Percentiles rank a stretch among this genome's conserved stretches.
Conservation (phyloP, 2,329 filamentous ascomycete genomes). For the Ceratocystis destructans region DNA sequence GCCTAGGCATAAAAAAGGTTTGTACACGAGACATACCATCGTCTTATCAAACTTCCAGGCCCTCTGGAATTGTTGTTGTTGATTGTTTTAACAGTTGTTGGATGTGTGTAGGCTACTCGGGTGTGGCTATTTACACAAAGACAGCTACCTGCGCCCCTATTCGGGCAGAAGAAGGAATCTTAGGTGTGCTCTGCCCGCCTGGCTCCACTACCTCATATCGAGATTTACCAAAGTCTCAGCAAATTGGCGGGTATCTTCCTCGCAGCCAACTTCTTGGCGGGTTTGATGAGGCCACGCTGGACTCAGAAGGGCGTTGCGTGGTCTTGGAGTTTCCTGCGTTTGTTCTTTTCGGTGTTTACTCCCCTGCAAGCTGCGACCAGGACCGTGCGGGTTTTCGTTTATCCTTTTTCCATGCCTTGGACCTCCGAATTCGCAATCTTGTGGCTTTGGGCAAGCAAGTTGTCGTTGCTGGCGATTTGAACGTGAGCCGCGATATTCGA, state of each 20-base stretch:
- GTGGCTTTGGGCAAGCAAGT: conserved; percentile 69
- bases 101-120: conserved; percentile 61
- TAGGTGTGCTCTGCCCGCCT: conserved; percentile 60
- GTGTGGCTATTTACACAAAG: conserved; percentile 90
- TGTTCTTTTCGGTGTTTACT: conserved; percentile 83
- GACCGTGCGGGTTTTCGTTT: conserved; percentile 68
- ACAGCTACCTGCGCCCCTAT: conserved; percentile 74
- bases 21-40: not conserved
- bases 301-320: conserved; percentile 84
- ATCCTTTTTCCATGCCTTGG: conserved; percentile 65
- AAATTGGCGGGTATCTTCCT: conserved; percentile 80
- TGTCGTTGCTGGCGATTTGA: conserved; percentile 75
- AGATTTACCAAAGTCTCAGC: conserved; percentile 56
- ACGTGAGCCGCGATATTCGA: conserved; percentile 54
- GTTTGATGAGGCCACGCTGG: conserved; percentile 58
- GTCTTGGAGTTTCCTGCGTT: conserved; percentile 90
- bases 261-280: conserved; percentile 48
- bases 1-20: conserved; percentile 85
- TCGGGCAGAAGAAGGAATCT: conserved; percentile 84
- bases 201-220: conserved; percentile 57
- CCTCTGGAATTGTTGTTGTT: not conserved
- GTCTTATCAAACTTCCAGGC: not conserved
- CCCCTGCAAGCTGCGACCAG: conserved; percentile 78
- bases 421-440: conserved; percentile 74
- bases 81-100: not conserved